Base-by-base conservation (phyloP, 768 basidiomycete genomes). In the Coprinopsis marcescibilis region DNA sequence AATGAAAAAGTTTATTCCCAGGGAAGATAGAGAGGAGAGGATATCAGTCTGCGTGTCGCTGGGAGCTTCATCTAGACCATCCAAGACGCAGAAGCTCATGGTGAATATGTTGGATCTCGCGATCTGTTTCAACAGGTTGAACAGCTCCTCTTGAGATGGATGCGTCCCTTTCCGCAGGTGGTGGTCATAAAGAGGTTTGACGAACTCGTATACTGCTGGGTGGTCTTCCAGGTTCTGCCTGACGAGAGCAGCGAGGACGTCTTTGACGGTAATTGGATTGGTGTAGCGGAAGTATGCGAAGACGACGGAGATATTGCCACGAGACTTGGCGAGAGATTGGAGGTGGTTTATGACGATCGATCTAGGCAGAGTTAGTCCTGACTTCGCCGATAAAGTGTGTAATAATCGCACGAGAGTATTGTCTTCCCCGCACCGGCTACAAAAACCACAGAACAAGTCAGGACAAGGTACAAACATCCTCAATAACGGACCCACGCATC, bases 11-110 rank as follows among this genome's bases (percentile, higher is more conserved):
- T 46, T 27, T 2, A 23, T 35, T 10, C n/a, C 19, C 5, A 37
- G 3, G 7, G 34, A 34, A 12, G n/a, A 10, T 5, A 46, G 20
- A n/a, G 27, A 21, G 3, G 3, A 3, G 32, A 46, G 24, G 6
- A 46, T 33, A 12, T 37, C 45, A 19, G 25, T 20, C 23, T 46
- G 33, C 10, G 19, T 21, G 6, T 46, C 45, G 24, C 27, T 17
- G 4, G 12, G 11, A 4, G 24, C 45, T 27, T 46, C 45, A 29
- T 46, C 45, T 2, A 46, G 45, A 4, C 45, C 45, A 26, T 46
- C 45, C 13, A 46, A n/a, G 8, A 46, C 20, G 7, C 21, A 23
- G 25, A 36, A 34, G 3, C n/a, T 35, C 19, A 24, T 35, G 5
- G 3, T 23, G 25, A 36, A 37, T 4, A 11, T n/a, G 23, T 23